Percentiles rank a stretch among this genome's conserved stretches.
Evolutionary conservation across 2,329 filamentous ascomycete genomes (phyloP).

Genomic region (Trichoderma oligosporum): DNA sequence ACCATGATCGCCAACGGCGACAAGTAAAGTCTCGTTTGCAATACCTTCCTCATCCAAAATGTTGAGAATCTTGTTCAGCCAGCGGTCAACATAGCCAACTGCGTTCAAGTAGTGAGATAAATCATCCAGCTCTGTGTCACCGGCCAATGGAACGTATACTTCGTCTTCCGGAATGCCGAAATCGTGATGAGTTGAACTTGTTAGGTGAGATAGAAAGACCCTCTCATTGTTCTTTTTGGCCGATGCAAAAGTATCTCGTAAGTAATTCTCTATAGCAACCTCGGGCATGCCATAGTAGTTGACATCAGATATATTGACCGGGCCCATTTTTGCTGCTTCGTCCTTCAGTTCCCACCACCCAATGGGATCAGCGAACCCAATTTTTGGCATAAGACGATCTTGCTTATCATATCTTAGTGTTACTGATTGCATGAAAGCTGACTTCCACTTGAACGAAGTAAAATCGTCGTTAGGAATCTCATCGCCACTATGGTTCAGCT

Average conservation of each 20-base stretch:
- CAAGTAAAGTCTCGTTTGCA: slow-evolving; percentile 34
- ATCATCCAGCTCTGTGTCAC: slow-evolving; percentile 28
- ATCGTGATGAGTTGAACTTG: slow-evolving; percentile 36
- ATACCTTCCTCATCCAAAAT: slow-evolving; percentile 32
- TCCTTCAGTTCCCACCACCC: slow-evolving; percentile 31
- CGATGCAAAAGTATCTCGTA: slow-evolving; percentile 30
- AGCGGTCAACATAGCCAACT: slow-evolving; percentile 31
- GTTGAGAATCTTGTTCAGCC: slow-evolving; percentile 32
- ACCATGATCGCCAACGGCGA: slow-evolving; percentile 36
- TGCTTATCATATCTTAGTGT: slow-evolving; percentile 36
- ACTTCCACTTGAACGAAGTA: slow-evolving; percentile 31
- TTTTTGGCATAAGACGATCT: slow-evolving; percentile 28
- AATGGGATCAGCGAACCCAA: slow-evolving; percentile 31
- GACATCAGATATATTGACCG: slow-evolving; percentile 30
- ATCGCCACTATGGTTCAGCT: slow-evolving; percentile 21
- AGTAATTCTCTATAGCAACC: slow-evolving; percentile 32
- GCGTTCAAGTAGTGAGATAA: slow-evolving; percentile 34
- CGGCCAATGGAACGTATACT: slow-evolving; percentile 22
- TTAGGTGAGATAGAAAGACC: slow-evolving; percentile 36
- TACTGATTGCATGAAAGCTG: slow-evolving; percentile 34
- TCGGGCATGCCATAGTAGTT: slow-evolving; percentile 37
- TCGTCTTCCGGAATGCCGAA: slow-evolving; percentile 26
- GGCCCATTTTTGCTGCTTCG: slow-evolving; percentile 30
- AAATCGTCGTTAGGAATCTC: slow-evolving; percentile 22
- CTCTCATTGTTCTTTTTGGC: slow-evolving; percentile 32